A percentile compares a stretch with the other conserved stretches of the same genome.
phyloP scores from a whole-genome alignment of 306 rosid genomes.

The Lathyrus sativus region DNA sequence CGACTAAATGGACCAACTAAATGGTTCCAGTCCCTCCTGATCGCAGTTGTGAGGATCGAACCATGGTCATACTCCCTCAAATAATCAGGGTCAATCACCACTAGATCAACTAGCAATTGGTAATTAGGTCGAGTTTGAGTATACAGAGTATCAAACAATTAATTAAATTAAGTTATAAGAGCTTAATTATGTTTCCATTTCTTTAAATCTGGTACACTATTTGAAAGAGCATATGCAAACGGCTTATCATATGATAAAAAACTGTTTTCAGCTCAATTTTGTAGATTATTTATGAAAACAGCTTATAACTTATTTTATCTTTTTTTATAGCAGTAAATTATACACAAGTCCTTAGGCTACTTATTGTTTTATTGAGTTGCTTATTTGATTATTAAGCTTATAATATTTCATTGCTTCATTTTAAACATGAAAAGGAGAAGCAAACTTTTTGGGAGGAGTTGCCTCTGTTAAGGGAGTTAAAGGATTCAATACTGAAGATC shows the following conservation, averaged over 20 bases:
- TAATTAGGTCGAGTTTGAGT: background rate
- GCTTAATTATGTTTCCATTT: no score
- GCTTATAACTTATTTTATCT: no score
- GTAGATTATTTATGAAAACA: background rate
- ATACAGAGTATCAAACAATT: background rate
- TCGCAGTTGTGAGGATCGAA: no score
- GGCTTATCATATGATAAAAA: background rate
- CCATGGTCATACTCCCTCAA: no score
- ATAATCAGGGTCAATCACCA: no score
- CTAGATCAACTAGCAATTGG: no score
- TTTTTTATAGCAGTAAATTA: background rate
- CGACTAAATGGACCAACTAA: no score
- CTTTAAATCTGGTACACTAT: no score
- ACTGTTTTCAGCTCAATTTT: constrained; percentile 1
- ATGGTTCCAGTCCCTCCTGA: no score
- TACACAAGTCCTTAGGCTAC: background rate
- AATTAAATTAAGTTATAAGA: background rate
- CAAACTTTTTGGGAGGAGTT: constrained; percentile 94
- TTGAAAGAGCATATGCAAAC: background rate
- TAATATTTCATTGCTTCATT: constrained; percentile 33
- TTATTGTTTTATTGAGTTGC: constrained; percentile 28
- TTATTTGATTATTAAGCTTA: constrained; percentile 29
- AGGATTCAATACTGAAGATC: constrained; percentile 73
- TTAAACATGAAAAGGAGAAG: constrained; percentile 72
- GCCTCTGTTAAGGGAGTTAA: constrained; percentile 81